Evolutionary conservation across 2,329 filamentous ascomycete species (phyloP), one percentile per base, ranked within the genome.

Genomic region (Clonostachys byssicola): DNA sequence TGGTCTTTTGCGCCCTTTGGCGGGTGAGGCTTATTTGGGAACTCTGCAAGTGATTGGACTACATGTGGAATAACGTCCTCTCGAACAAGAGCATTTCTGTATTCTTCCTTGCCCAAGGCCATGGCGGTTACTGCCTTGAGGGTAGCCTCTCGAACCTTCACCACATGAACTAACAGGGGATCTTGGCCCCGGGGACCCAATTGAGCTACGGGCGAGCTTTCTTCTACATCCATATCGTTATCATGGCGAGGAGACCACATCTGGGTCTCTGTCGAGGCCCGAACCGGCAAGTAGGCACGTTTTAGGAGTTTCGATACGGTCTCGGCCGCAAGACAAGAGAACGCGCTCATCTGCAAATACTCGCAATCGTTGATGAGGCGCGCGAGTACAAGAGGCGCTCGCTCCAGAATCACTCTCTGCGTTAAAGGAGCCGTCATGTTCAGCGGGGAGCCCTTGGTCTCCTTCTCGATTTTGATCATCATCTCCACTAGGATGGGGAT

Each of bases 81-180:
- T 20, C 92, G 86, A 45, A 94, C 87, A 42, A 97, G 80, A 1
- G 80, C 77, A 60, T 95, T 95, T 40, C 92, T 80, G 59, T 92
- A 89, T 20, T 88, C 82, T 55, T 97, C 91, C 57, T 91, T 90
- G 56, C 86, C 86, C 4, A 88, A 82, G 2, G 88, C 83, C 44
- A 97, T 73, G 3, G 90, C 86, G n/a, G 88, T 88, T 47, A 97
- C 71, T 2, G 90, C 91, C 58, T 85, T 85, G 16, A 97, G 69
- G 2, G 85, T 80, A 44, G 81, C 85, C 64, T 92, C 88, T 46
- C 94, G 82, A 53, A 91, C 79, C 55, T 78, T 85, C 64, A 92
- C 84, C 20, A 85, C 82, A 63, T 95, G 89, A 53, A 65, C 81
- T 59, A 75, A 78, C 56, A 66, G 63, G 3, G 80, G 75, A 23